phyloP scores from a whole-genome alignment of 495 filamentous ascomycete genomes.

The Amphirosellinia nigrospora region DNA sequence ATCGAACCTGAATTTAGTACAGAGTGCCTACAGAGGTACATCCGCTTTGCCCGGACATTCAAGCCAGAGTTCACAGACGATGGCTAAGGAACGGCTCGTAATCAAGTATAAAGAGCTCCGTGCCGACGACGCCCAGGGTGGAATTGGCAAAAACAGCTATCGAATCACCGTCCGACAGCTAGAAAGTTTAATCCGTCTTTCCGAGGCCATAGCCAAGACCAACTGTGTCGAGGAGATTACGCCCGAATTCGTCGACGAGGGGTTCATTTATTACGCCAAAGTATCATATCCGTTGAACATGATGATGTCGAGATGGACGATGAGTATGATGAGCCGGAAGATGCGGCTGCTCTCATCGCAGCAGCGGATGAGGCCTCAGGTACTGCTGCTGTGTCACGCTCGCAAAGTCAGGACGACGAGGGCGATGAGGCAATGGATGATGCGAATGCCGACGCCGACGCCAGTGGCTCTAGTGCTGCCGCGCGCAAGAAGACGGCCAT shows the following conservation, averaged over 20 bases:
- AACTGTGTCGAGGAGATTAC: constrained; percentile 95
- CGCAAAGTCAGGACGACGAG: constrained; percentile 56
- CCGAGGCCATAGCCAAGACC: constrained; percentile 94
- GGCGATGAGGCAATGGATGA: constrained; percentile 76
- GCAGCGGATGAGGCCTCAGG: constrained; percentile 55
- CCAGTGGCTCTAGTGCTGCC: constrained; percentile 47
- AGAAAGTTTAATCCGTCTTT: constrained; percentile 91
- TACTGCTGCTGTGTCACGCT: constrained; percentile 12
- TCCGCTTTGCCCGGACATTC: constrained; percentile 95
- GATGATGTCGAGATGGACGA: constrained; percentile 98
- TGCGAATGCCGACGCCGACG: constrained; percentile 52
- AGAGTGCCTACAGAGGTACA: constrained; percentile 96
- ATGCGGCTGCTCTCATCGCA: constrained; percentile 41
- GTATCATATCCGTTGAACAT: constrained; percentile 97
- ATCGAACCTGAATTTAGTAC: constrained; percentile 93
- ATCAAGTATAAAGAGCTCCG: constrained; percentile 96
- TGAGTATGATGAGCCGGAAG: constrained; percentile 60
- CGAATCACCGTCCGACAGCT: constrained; percentile 96
- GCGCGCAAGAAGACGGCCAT: constrained; percentile 79
- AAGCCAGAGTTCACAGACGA: constrained; percentile 89
- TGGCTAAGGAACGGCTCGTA: constrained; percentile 82
- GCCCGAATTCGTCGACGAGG: constrained; percentile 84
- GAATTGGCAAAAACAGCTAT: constrained; percentile 90
- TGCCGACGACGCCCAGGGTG: constrained; percentile 92
- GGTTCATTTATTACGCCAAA: constrained; percentile 85